Percentiles rank a stretch among this genome's conserved stretches.
phyloP scores from a whole-genome alignment of 1,139 yeast genomes.

The Geotrichum siamense region DNA sequence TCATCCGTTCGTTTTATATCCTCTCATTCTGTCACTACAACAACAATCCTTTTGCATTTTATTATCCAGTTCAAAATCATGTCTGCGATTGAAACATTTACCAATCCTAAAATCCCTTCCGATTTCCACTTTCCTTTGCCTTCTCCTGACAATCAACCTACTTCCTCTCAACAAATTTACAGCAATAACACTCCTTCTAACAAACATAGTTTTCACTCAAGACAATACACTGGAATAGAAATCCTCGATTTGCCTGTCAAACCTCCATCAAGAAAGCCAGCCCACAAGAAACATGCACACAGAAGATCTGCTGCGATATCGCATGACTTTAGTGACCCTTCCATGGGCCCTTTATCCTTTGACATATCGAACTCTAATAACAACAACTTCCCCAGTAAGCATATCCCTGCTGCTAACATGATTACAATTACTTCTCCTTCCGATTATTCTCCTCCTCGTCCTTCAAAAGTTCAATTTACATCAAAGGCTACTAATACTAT shows the following conservation, averaged over 20 bases:
- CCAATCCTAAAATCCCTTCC: conserved; percentile 13
- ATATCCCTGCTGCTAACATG: not conserved
- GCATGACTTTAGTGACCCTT: conserved; percentile 21
- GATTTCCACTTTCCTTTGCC: conserved; percentile 18
- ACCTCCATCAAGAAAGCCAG: conserved; percentile 6
- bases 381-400: not conserved
- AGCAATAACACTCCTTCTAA: not conserved
- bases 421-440: not conserved
- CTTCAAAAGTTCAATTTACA: conserved; percentile 15
- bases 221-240: conserved; percentile 15
- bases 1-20: not conserved
- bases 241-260: conserved; percentile 1
- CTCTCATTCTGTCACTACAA: not conserved
- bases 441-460: not conserved
- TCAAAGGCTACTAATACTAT: conserved; percentile 9
- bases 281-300: conserved; percentile 28
- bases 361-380: not conserved
- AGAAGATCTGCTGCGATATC: conserved; percentile 35
- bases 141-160: not conserved
- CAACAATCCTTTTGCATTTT: not conserved
- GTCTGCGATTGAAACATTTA: not conserved
- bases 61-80: not conserved
- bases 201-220: conserved; percentile 8
- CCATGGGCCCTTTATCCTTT: conserved; percentile 6
- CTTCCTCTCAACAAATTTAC: not conserved